Percentiles rank a stretch among this genome's conserved stretches.
Conservation (phyloP, 2,329 filamentous ascomycete genomes). For the Lanzia echinophila region DNA sequence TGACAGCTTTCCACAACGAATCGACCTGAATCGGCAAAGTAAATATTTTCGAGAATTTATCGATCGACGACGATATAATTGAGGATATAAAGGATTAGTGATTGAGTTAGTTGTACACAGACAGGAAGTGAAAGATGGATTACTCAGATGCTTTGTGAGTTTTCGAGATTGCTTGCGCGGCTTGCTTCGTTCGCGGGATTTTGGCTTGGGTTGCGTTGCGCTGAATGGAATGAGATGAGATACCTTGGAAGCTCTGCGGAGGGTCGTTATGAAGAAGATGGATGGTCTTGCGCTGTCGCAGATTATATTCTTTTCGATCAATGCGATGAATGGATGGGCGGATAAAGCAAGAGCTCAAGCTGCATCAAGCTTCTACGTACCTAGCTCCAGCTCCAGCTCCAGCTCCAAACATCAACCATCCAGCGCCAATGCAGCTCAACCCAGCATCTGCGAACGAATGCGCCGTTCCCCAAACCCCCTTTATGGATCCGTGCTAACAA, state of each 20-base stretch:
- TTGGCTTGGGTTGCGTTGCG: not conserved
- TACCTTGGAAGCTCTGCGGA: not conserved
- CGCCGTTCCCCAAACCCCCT: not conserved
- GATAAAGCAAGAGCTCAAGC: not conserved
- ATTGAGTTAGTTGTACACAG: not conserved
- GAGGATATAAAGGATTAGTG: not conserved
- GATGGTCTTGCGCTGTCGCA: not conserved
- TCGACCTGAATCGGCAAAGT: no score
- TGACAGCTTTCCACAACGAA: no score
- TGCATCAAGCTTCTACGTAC: not conserved
- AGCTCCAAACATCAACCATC: not conserved
- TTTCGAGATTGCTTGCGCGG: slow-evolving; percentile 9
- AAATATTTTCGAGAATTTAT: no score
- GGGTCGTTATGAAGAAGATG: no score
- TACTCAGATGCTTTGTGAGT: slow-evolving; percentile 88
- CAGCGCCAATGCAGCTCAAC: not conserved
- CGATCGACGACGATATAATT: no score
- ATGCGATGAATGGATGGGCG: not conserved
- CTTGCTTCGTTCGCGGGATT: slow-evolving; percentile 6
- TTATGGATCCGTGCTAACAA: slow-evolving; percentile 23
- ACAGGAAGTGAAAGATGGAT: slow-evolving; percentile 55
- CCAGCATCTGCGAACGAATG: slow-evolving; percentile 15
- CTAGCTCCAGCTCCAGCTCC: no score
- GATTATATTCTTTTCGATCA: not conserved
- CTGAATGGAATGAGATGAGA: not conserved